These are phyloP conservation scores for Aphanomyces invadans DNA, from an alignment of 352 stramenopile genomes.

Conservation along the genomic window DNA sequence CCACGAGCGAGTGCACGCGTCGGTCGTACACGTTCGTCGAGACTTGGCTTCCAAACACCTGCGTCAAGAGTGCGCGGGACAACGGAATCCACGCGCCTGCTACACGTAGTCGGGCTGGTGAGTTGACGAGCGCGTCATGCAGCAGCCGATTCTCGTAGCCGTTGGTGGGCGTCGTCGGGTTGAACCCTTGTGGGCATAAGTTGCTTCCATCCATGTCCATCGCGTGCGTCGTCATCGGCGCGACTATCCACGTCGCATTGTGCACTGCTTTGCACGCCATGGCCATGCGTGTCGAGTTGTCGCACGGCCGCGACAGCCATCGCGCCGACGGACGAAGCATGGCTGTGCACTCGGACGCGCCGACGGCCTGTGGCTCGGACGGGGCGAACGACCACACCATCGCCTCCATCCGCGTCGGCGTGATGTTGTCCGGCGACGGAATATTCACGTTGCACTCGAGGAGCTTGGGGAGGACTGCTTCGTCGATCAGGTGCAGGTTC, in stretches of 20 bases:
- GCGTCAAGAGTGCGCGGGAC: not conserved
- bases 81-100: not conserved
- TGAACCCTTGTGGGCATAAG: not conserved
- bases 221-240: not conserved
- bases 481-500: conserved; percentile 62
- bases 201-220: too few species aligned
- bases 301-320: not conserved
- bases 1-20: not conserved
- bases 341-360: conserved; percentile 38
- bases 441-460: conserved; percentile 68
- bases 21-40: not conserved
- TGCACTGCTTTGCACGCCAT: not conserved
- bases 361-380: conserved; percentile 31
- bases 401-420: conserved; percentile 69
- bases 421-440: conserved; percentile 76
- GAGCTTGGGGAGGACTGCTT: conserved; percentile 50
- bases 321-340: not conserved
- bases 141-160: conserved; percentile 15
- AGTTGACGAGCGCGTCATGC: conserved; percentile 9
- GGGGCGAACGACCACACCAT: conserved; percentile 58
- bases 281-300: not conserved
- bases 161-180: not conserved
- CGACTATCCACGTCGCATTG: not conserved
- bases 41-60: not conserved
- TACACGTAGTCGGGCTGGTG: too few species aligned